phyloP scores from a whole-genome alignment of 2,329 filamentous ascomycete genomes.

The Neofusicoccum kwambonambiense region DNA sequence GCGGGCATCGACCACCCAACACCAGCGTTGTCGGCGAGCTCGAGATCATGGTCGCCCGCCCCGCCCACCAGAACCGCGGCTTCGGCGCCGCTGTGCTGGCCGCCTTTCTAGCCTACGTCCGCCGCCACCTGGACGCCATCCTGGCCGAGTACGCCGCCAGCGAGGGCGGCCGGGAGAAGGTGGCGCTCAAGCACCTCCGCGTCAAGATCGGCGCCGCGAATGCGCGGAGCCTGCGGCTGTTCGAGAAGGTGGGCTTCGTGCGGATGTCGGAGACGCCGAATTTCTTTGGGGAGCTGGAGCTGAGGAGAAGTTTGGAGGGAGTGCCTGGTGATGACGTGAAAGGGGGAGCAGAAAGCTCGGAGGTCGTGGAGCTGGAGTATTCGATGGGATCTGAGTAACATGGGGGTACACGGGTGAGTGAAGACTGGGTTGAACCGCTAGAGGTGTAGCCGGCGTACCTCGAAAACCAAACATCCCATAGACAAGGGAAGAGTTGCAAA shows the following conservation, averaged over 20 bases:
- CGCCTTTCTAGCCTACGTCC: constrained; percentile 69
- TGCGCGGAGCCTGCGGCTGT: constrained; percentile 56
- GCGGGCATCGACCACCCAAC: neutral
- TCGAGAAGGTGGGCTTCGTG: constrained; percentile 59
- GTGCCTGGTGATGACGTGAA: too few species aligned
- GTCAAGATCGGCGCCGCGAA: constrained; percentile 64
- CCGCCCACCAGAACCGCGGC: constrained; percentile 58
- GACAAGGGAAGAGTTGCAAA: neutral
- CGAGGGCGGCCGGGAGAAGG: constrained; percentile 17
- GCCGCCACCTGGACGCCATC: constrained; percentile 53
- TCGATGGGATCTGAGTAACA: neutral
- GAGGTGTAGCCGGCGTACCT: too few species aligned
- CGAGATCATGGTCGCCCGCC: constrained; percentile 79
- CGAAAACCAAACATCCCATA: neutral
- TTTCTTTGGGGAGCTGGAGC: constrained; percentile 68
- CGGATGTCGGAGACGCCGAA: constrained; percentile 53
- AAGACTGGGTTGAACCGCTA: too few species aligned
- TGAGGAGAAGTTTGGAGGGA: constrained; percentile 35
- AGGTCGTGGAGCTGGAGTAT: neutral
- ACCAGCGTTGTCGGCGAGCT: constrained; percentile 63
- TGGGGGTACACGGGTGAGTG: too few species aligned
- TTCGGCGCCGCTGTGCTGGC: constrained; percentile 65
- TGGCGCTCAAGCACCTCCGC: constrained; percentile 48
- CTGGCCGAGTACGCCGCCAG: constrained; percentile 53
- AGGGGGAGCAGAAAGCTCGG: neutral